Conservation (phyloP, 2,329 filamentous ascomycete species). For the Ophiocordyceps camponoti-saundersi region DNA sequence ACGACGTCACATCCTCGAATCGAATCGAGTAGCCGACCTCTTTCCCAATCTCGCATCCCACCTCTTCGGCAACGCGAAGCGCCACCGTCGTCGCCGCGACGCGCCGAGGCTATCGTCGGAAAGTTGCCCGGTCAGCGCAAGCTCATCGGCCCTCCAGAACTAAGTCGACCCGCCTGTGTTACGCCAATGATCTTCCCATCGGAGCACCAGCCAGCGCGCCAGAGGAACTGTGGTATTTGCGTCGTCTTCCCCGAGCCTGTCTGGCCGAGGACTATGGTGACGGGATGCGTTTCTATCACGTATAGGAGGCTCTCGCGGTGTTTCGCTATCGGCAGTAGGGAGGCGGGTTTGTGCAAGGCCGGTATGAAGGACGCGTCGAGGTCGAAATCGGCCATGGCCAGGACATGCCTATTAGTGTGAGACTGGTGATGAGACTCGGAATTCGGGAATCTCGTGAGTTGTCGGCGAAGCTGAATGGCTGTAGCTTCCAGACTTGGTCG, state of each 20-base stretch:
- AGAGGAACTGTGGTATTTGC: slow-evolving; percentile 82
- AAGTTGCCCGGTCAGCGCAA: background rate
- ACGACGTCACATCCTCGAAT: slow-evolving; percentile 82
- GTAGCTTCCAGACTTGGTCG: background rate
- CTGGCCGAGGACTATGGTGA: slow-evolving; percentile 83
- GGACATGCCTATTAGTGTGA: background rate
- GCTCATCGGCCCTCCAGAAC: background rate
- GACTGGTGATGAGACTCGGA: background rate
- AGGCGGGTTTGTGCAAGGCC: slow-evolving; percentile 69
- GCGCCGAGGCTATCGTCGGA: slow-evolving; percentile 49
- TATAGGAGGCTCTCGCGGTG: slow-evolving; percentile 70
- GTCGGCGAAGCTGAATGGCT: background rate
- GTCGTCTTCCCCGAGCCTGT: slow-evolving; percentile 94
- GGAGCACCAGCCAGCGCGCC: slow-evolving; percentile 75
- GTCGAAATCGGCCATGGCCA: slow-evolving; percentile 37
- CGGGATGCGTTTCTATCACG: slow-evolving; percentile 64
- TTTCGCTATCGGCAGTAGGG: slow-evolving; percentile 72
- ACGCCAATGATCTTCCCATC: slow-evolving; percentile 72
- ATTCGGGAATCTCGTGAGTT: background rate
- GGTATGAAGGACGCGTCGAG: slow-evolving; percentile 50
- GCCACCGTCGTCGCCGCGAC: slow-evolving; percentile 87
- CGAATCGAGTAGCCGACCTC: slow-evolving; percentile 86
- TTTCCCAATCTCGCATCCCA: slow-evolving; percentile 71
- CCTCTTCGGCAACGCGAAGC: slow-evolving; percentile 74
- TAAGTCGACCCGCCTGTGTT: slow-evolving; percentile 52